phyloP scores from a whole-genome alignment of 805 yeast genomes.

The Candida hispaniensis region DNA sequence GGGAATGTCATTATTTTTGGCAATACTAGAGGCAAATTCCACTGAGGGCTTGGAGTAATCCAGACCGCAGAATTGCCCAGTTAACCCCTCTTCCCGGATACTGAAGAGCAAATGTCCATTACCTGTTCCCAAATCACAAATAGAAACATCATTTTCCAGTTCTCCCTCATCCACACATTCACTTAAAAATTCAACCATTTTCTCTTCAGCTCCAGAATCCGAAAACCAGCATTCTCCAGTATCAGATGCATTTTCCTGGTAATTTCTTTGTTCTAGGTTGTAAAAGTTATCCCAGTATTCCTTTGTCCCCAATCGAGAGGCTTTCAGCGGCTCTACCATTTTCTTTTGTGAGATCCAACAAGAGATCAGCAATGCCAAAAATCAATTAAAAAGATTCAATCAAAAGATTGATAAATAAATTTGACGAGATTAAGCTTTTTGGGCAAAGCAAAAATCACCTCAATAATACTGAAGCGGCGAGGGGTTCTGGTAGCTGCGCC shows the following conservation, averaged over 20 bases:
- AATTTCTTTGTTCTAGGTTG: slow-evolving; percentile 59
- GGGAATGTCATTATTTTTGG: slow-evolving; percentile 26
- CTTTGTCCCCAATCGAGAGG: slow-evolving; percentile 15
- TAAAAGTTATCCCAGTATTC: slow-evolving; percentile 76
- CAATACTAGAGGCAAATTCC: slow-evolving; percentile 56
- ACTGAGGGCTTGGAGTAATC: slow-evolving; percentile 84
- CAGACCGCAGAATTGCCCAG: slow-evolving; percentile 55
- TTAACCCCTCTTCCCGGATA: slow-evolving; percentile 51
- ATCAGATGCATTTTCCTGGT: slow-evolving; percentile 62
- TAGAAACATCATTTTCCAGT: slow-evolving; percentile 25
- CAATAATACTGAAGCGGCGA: too few species aligned
- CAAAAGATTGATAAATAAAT: too few species aligned
- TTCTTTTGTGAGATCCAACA: neutral
- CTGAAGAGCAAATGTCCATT: slow-evolving; percentile 83
- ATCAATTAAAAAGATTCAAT: too few species aligned
- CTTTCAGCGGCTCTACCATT: slow-evolving; percentile 10
- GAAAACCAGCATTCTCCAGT: slow-evolving; percentile 96
- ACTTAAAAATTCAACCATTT: slow-evolving; percentile 61
- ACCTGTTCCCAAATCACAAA: slow-evolving; percentile 89
- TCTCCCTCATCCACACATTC: slow-evolving; percentile 33
- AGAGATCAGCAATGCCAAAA: slow-evolving; percentile 2
- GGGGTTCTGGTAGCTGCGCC: too few species aligned
- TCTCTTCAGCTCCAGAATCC: slow-evolving; percentile 85
- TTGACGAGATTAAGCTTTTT: too few species aligned
- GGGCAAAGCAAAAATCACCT: too few species aligned